phyloP scores from a whole-genome alignment of 768 basidiomycete genomes.

The Termitomyces sp. region DNA sequence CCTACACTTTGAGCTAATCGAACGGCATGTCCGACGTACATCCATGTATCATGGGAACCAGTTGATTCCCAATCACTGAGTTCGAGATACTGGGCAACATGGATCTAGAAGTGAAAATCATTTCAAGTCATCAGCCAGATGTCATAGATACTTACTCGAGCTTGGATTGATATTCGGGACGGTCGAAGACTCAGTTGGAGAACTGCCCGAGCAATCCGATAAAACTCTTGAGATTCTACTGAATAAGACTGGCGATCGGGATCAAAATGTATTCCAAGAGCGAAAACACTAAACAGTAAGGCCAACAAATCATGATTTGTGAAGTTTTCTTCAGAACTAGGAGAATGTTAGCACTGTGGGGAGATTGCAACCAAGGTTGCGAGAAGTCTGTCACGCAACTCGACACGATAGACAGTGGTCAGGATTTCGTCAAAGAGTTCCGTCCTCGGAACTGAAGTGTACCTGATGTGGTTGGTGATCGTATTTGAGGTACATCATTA shows the following conservation, averaged over 20 bases:
- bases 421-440: conserved; percentile 59
- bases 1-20: conserved; percentile 59
- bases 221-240: conserved; percentile 58
- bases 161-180: conserved; percentile 52
- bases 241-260: conserved; percentile 41
- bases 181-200: conserved; percentile 48
- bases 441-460: conserved; percentile 46
- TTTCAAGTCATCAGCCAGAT: not conserved
- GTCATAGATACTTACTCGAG: conserved; percentile 39
- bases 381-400: conserved; percentile 26
- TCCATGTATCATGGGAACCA: conserved; percentile 47
- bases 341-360: not conserved
- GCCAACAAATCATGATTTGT: conserved; percentile 51
- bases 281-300: conserved; percentile 62
- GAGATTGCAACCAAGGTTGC: not conserved
- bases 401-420: conserved; percentile 47
- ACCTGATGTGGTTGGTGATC: conserved; percentile 31
- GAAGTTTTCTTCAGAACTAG: conserved; percentile 34
- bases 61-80: conserved; percentile 47
- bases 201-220: conserved; percentile 51
- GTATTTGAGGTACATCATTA: not conserved
- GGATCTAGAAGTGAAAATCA: conserved; percentile 19
- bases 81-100: conserved; percentile 50
- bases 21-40: conserved; percentile 55
- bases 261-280: conserved; percentile 64